Base-by-base conservation (phyloP, 176 grass and related monocot species). In the Aegilops bicornis region DNA sequence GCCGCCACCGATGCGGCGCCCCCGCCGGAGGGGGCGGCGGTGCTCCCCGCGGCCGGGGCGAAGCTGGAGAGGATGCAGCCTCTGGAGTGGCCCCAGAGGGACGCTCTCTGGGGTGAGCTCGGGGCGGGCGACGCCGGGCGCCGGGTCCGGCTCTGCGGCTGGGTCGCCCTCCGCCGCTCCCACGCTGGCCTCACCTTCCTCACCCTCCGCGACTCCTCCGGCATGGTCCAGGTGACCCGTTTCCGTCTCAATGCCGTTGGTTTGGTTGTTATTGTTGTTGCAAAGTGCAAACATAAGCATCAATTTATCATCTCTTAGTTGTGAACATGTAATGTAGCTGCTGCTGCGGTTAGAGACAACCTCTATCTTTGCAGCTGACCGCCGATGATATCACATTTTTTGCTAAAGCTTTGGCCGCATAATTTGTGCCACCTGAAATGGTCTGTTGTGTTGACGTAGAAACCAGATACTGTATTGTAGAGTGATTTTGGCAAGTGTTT, bases 151-250 rank as follows among this genome's bases (percentile, higher is more conserved):
- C 89, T 99, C 22, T 96, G 97, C 65, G 94, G 97, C 16, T 99
- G 97, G 97, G 97, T 99, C 62, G 97, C 94, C 23, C 91, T 99
- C 7, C 94, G 90, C 56, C 89, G 97, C 35, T 76, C 86, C 30
- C 97, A 99, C 64, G 92, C 92, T 1, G 97, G 92, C 30, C 92
- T 99, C 67, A 96, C 94, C 25, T 99, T 94, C 86, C 87, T 99
- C 83, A 94, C 91, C 36, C 85, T 99, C 19, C 84, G 97, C 4
- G 97, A 99, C 73, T 60, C 62, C 48, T 96, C 92, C 61, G 97
- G 97, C 52, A 87, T 91, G 71, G 89, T 99, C 17, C 97, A 96
- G 94, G 94, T 94, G 59, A 78, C 43, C 32, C 25, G n/a, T 56
- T 64, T 50, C 0, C 61, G 19, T 43, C 19, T 14, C 25, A 6